Conservation (phyloP, 2,329 filamentous ascomycete genomes). For the Lecanicillium sp. region DNA sequence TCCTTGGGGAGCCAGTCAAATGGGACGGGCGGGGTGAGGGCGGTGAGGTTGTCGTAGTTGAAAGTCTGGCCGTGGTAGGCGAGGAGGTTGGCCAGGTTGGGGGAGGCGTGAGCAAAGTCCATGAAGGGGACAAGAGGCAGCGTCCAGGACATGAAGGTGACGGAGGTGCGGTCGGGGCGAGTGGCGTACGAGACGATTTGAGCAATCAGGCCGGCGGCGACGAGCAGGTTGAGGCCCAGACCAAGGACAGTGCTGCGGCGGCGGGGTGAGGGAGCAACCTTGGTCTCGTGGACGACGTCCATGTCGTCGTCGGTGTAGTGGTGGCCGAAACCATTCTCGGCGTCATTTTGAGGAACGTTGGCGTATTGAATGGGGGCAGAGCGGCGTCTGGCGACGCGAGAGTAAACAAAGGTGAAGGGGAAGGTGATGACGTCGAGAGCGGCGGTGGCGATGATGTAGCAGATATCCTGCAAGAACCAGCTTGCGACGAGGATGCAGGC, state of each 20-base stretch:
- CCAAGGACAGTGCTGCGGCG: neutral
- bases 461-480: constrained; percentile 23
- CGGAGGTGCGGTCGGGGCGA: constrained; percentile 25
- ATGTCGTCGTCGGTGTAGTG: constrained; percentile 13
- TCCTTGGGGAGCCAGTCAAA: constrained; percentile 25
- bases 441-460: constrained; percentile 16
- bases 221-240: constrained; percentile 14
- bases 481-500: constrained; percentile 15
- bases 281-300: constrained; percentile 3
- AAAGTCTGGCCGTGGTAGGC: constrained; percentile 20
- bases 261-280: neutral
- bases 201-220: constrained; percentile 16
- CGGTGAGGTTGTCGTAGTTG: constrained; percentile 23
- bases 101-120: constrained; percentile 25
- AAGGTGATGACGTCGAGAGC: constrained; percentile 23
- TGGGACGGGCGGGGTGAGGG: constrained; percentile 19
- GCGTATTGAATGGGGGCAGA: constrained; percentile 15
- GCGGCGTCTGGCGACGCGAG: neutral
- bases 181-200: constrained; percentile 19
- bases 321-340: constrained; percentile 15
- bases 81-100: constrained; percentile 21
- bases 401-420: constrained; percentile 17
- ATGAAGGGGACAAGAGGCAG: constrained; percentile 27
- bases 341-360: constrained; percentile 22
- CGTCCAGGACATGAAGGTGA: constrained; percentile 32